Evolutionary conservation across 2,329 filamentous ascomycete species (phyloP).

Genomic region (Arachnomyces sp.): DNA sequence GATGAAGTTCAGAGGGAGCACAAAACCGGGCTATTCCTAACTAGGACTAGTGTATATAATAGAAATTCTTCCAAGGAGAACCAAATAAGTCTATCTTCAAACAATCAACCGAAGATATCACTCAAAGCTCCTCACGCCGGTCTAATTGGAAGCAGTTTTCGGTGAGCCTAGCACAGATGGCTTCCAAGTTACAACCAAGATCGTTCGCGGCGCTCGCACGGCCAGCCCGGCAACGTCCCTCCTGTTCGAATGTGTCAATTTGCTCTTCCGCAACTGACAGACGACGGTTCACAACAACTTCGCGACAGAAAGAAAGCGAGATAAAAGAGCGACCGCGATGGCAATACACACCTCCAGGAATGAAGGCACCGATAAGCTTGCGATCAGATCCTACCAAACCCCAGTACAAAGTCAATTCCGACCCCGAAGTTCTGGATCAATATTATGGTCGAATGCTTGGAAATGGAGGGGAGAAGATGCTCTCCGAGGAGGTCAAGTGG

Average conservation of each 20-base stretch:
- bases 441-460: slow-evolving; percentile 75
- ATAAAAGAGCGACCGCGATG: slow-evolving; percentile 52
- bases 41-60: slow-evolving; percentile 7
- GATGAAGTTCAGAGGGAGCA: no score
- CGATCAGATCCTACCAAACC: slow-evolving; percentile 27
- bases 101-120: no score
- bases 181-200: slow-evolving; percentile 9
- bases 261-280: slow-evolving; percentile 18
- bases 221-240: slow-evolving; percentile 16
- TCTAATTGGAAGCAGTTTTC: no score
- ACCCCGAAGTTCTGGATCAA: slow-evolving; percentile 64
- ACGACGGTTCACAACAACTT: no score
- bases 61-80: slow-evolving; percentile 6
- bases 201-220: slow-evolving; percentile 12
- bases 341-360: slow-evolving; percentile 60
- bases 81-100: neutral
- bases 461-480: slow-evolving; percentile 59
- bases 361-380: slow-evolving; percentile 58
- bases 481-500: slow-evolving; percentile 94
- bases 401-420: slow-evolving; percentile 62
- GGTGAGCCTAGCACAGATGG: slow-evolving; percentile 5
- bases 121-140: no score
- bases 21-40: neutral
- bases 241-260: slow-evolving; percentile 15
- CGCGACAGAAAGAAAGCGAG: slow-evolving; percentile 21